Evolutionary conservation across 1,139 yeast species (phyloP).

Genomic region (Scheffersomyces stambukii): DNA sequence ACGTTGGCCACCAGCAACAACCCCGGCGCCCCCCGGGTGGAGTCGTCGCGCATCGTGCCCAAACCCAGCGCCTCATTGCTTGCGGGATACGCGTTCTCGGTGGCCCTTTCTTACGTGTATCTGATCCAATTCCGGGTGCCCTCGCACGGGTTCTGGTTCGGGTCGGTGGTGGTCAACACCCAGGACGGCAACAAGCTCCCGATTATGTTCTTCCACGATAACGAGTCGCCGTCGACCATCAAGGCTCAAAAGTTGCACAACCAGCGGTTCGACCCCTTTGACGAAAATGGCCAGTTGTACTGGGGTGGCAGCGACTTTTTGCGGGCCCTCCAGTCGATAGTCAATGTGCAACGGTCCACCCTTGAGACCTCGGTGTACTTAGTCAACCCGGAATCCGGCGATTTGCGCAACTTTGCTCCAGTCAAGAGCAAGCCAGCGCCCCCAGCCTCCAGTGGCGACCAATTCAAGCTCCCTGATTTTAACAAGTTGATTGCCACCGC

Average conservation of each 20-base stretch:
- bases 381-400: conserved; percentile 77
- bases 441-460: conserved; percentile 4
- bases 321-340: conserved; percentile 46
- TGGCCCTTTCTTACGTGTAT: conserved; percentile 58
- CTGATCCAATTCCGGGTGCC: conserved; percentile 84
- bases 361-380: conserved; percentile 70
- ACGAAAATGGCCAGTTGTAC: conserved; percentile 55
- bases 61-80: conserved; percentile 52
- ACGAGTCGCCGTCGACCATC: conserved; percentile 72
- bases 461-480: conserved; percentile 36
- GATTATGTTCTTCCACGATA: conserved; percentile 87
- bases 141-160: conserved; percentile 86
- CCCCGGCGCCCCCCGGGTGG: conserved; percentile 9
- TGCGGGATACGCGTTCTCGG: conserved; percentile 62
- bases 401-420: conserved; percentile 75
- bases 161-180: conserved; percentile 73
- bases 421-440: conserved; percentile 19
- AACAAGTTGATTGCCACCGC: conserved; percentile 57
- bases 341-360: conserved; percentile 63
- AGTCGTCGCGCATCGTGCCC: conserved; percentile 29
- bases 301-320: conserved; percentile 93
- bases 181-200: conserved; percentile 71
- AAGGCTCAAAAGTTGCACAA: conserved; percentile 54
- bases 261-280: conserved; percentile 73
- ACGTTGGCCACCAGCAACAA: conserved; percentile 13